These are phyloP conservation scores for Diaporthe citri DNA, from an alignment of 2,329 filamentous ascomycete species.

Conservation along the genomic window DNA sequence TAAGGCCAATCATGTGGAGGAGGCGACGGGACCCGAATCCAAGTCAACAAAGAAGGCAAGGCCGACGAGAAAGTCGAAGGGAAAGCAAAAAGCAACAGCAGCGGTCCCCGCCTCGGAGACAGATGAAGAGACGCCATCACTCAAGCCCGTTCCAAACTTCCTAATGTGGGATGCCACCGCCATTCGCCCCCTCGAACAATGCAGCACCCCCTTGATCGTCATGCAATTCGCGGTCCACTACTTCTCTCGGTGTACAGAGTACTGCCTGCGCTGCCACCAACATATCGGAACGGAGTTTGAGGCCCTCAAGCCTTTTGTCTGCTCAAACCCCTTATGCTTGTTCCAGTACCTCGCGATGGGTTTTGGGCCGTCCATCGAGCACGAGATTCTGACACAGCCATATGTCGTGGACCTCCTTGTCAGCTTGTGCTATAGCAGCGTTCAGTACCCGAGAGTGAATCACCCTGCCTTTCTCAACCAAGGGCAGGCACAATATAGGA, in stretches of 20 bases:
- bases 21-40: conserved; percentile 24
- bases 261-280: conserved; percentile 87
- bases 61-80: background rate
- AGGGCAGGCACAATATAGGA: conserved; percentile 42
- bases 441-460: conserved; percentile 24
- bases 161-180: conserved; percentile 25
- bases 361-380: conserved; percentile 86
- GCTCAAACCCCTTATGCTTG: conserved; percentile 79
- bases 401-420: conserved; percentile 87
- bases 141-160: conserved; percentile 5
- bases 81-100: background rate
- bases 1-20: conserved; percentile 1
- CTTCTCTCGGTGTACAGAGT: conserved; percentile 84
- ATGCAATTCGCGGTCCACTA: conserved; percentile 85
- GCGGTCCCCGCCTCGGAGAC: background rate
- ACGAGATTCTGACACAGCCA: conserved; percentile 84
- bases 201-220: conserved; percentile 67
- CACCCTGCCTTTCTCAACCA: background rate
- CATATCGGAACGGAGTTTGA: conserved; percentile 74
- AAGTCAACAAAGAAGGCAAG: background rate
- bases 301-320: conserved; percentile 84
- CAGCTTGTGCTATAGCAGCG: conserved; percentile 81
- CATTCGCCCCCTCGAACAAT: conserved; percentile 40
- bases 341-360: conserved; percentile 92
- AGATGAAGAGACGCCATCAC: conserved; percentile 29